phyloP scores from a whole-genome alignment of 805 yeast species.

The Yamadazyma paraphyllophila region DNA sequence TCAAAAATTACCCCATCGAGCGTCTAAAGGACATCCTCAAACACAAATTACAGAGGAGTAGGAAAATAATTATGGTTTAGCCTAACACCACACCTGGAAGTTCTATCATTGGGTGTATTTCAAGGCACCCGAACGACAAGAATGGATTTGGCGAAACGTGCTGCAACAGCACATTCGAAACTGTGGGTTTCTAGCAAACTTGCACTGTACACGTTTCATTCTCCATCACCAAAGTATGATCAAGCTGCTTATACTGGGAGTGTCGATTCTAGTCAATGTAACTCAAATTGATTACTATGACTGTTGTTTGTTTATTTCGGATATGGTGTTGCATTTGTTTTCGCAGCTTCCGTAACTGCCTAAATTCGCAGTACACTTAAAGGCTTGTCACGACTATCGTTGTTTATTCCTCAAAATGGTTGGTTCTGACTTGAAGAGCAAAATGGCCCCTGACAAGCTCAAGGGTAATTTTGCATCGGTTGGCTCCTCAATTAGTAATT shows the following conservation, averaged over 20 bases:
- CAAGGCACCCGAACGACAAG: too few species aligned
- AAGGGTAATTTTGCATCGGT: slow-evolving; percentile 14
- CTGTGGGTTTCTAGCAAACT: too few species aligned
- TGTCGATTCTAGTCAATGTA: too few species aligned
- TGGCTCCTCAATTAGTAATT: slow-evolving; percentile 12
- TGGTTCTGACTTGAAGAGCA: slow-evolving; percentile 1
- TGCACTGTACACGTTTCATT: too few species aligned
- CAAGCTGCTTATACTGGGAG: too few species aligned
- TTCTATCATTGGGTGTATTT: too few species aligned
- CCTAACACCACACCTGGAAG: too few species aligned
- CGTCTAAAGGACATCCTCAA: neutral
- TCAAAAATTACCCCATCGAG: slow-evolving; percentile 1
- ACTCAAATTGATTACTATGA: too few species aligned
- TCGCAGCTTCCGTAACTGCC: slow-evolving; percentile 8
- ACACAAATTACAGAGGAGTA: neutral
- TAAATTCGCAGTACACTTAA: neutral
- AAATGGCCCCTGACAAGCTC: slow-evolving; percentile 9
- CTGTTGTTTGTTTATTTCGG: neutral
- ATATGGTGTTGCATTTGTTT: neutral
- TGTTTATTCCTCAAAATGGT: slow-evolving; percentile 7
- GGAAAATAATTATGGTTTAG: too few species aligned
- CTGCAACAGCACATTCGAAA: too few species aligned
- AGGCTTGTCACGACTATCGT: neutral
- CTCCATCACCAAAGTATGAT: too few species aligned
- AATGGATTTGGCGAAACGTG: too few species aligned